These are phyloP conservation scores for Cordyceps pruinosa DNA, from an alignment of 2,329 filamentous ascomycete species.

Conservation along the genomic window DNA sequence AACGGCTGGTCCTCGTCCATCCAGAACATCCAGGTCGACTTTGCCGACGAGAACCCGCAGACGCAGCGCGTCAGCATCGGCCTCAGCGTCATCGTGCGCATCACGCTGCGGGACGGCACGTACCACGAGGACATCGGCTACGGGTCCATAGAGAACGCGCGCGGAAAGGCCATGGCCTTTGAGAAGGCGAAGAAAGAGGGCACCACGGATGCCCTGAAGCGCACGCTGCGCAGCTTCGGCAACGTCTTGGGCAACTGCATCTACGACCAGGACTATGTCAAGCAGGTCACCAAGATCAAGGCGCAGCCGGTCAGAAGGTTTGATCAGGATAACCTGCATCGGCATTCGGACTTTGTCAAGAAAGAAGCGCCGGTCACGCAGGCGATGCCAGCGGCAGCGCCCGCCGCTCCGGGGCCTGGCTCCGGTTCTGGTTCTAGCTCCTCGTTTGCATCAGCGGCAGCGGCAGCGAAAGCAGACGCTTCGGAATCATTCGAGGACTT, in stretches of 20 bases:
- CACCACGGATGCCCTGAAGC: slow-evolving; percentile 88
- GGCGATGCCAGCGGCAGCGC: not conserved
- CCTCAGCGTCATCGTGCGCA: slow-evolving; percentile 80
- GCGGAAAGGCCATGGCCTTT: slow-evolving; percentile 89
- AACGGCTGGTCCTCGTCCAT: slow-evolving; percentile 98
- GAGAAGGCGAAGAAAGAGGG: slow-evolving; percentile 99
- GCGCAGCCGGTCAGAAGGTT: slow-evolving; percentile 64
- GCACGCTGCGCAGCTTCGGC: slow-evolving; percentile 83
- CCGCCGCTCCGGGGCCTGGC: not conserved
- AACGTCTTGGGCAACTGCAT: slow-evolving; percentile 98
- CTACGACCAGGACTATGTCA: slow-evolving; percentile 91
- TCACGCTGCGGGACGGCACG: slow-evolving; percentile 88
- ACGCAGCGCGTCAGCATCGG: slow-evolving; percentile 77
- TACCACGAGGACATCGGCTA: slow-evolving; percentile 98
- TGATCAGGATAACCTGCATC: slow-evolving; percentile 70
- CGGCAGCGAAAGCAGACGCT: slow-evolving; percentile 4
- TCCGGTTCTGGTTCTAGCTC: slow-evolving; percentile 16
- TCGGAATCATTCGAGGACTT: slow-evolving; percentile 44
- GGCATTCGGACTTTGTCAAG: slow-evolving; percentile 70
- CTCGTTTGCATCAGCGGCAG: slow-evolving; percentile 32
- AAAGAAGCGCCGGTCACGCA: slow-evolving; percentile 34
- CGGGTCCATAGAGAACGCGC: slow-evolving; percentile 92
- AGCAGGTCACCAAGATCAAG: slow-evolving; percentile 87
- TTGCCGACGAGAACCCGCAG: slow-evolving; percentile 77
- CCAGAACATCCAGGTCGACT: slow-evolving; percentile 89